A percentile compares a stretch with the other conserved stretches of the same genome.
These are phyloP conservation scores for Plasmodium cynomolgi DNA, from an alignment of 169 alveolate species.

Conservation along the genomic window DNA sequence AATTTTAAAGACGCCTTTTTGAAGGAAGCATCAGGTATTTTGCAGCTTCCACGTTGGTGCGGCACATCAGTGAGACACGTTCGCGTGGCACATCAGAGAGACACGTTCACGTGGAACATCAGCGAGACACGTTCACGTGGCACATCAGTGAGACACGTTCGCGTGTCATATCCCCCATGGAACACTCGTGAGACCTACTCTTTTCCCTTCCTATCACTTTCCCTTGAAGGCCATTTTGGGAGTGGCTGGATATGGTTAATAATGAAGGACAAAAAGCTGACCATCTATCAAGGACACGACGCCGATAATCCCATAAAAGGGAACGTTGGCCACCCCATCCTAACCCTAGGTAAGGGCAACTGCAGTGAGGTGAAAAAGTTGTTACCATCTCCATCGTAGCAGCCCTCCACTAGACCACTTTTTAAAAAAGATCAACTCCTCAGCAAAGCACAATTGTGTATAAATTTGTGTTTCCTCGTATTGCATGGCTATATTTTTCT, in stretches of 20 bases:
- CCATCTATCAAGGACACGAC: slow-evolving; percentile 89
- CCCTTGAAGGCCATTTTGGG: slow-evolving; percentile 86
- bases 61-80: neutral
- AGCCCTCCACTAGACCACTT: neutral
- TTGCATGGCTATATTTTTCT: neutral
- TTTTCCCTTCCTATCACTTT: neutral
- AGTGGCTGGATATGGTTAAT: slow-evolving; percentile 97
- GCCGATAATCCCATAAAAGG: slow-evolving; percentile 90
- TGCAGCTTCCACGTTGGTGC: neutral
- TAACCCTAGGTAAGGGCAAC: slow-evolving; percentile 80
- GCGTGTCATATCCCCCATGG: neutral
- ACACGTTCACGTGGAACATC: neutral
- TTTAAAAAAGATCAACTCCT: neutral
- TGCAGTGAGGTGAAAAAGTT: neutral
- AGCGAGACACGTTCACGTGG: neutral
- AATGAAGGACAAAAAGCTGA: slow-evolving; percentile 78
- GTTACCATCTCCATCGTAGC: neutral
- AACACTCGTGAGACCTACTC: neutral
- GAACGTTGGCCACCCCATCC: slow-evolving; percentile 86
- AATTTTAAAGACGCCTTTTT: slow-evolving; percentile 87
- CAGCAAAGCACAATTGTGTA: neutral
- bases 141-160: neutral
- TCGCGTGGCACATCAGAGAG: neutral
- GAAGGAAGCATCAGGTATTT: slow-evolving; percentile 52
- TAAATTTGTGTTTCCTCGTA: neutral